Evolutionary conservation across 163 green algal genomes (phyloP).

Genomic region (Botryococcus braunii): DNA sequence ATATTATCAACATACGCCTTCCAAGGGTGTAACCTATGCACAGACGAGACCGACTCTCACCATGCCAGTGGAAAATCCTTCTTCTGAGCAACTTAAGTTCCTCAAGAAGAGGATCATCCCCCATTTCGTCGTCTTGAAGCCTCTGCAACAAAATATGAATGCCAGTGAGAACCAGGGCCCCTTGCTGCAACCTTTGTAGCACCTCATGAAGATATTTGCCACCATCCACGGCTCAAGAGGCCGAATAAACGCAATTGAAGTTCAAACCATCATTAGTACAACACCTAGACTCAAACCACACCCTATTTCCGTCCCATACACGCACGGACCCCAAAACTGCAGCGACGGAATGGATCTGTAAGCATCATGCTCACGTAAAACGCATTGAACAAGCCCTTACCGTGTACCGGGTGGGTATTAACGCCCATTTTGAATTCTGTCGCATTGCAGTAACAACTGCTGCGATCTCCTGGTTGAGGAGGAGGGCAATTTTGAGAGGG

Average conservation of each 20-base stretch:
- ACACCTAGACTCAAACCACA: too few species aligned
- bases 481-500: constrained; percentile 68
- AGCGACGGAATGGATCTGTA: constrained; percentile 1
- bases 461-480: constrained; percentile 70
- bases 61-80: constrained; percentile 45
- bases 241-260: neutral
- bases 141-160: too few species aligned
- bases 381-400: constrained; percentile 16
- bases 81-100: constrained; percentile 53
- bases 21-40: too few species aligned
- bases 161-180: too few species aligned
- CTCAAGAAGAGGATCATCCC: constrained; percentile 58
- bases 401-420: constrained; percentile 53
- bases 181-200: too few species aligned
- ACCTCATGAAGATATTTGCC: too few species aligned
- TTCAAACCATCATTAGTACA: too few species aligned
- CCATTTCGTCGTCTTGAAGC: constrained; percentile 39
- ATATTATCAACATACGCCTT: too few species aligned
- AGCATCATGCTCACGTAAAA: neutral
- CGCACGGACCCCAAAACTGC: too few species aligned
- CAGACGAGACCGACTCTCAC: too few species aligned
- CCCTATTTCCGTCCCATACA: neutral
- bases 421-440: constrained; percentile 65
- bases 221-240: neutral
- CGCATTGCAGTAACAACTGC: constrained; percentile 76